A percentile compares a stretch with the other conserved stretches of the same genome.
These are phyloP conservation scores for Adansonia grandidieri DNA, from an alignment of 441 rosid genomes.

Conservation along the genomic window DNA sequence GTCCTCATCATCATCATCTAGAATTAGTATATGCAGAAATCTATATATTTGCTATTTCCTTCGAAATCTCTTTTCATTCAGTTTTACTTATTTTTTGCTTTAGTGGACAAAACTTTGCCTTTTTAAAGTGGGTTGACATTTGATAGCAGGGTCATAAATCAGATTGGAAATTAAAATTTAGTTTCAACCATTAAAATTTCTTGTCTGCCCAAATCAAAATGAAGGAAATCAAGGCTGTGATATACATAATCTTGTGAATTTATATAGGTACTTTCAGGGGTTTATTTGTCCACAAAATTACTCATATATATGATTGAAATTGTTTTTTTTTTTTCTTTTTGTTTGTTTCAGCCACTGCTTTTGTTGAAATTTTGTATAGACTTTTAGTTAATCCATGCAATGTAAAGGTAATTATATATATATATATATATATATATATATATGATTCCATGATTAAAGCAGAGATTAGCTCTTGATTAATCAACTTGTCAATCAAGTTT, in stretches of 20 bases:
- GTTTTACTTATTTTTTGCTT: neutral
- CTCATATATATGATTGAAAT: neutral
- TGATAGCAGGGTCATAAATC: neutral
- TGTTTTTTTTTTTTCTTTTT: neutral
- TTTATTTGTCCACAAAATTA: neutral
- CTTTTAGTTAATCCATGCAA: neutral
- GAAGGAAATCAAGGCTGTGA: neutral
- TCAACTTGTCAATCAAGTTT: constrained; percentile 22
- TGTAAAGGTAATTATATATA: neutral
- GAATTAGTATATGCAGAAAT: neutral
- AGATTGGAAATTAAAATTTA: neutral
- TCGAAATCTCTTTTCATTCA: neutral
- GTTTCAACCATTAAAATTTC: neutral
- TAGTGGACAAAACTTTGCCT: neutral
- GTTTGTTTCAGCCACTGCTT: constrained; percentile 6
- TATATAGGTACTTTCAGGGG: neutral
- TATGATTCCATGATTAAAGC: neutral
- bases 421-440: too few species aligned
- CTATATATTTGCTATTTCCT: neutral
- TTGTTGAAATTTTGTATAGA: neutral
- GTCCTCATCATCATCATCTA: neutral
- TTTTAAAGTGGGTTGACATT: neutral
- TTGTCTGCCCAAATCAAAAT: neutral
- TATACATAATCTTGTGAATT: neutral
- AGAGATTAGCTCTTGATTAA: constrained; percentile 14